Conservation (phyloP, 2,329 filamentous ascomycete species). For the Fusarium humuli region DNA sequence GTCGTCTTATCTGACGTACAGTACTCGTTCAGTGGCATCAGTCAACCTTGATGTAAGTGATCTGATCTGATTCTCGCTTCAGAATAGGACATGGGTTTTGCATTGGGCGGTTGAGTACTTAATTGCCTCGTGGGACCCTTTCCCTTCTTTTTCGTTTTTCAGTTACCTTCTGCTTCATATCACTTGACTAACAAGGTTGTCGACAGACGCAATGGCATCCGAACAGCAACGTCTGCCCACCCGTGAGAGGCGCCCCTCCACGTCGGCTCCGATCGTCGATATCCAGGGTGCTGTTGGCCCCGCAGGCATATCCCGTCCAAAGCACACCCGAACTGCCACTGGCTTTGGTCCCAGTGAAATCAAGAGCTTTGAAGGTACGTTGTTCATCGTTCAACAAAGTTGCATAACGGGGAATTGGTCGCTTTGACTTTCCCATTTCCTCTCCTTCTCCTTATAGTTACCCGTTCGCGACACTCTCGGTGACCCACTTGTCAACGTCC, state of each 20-base stretch:
- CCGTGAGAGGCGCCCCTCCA: constrained; percentile 84
- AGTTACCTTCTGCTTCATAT: constrained; percentile 6
- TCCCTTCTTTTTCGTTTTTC: constrained; percentile 19
- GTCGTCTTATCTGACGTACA: constrained; percentile 47
- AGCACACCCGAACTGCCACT: constrained; percentile 97
- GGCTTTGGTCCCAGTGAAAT: constrained; percentile 92
- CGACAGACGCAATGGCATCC: constrained; percentile 49
- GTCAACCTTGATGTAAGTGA: constrained; percentile 45
- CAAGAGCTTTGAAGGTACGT: constrained; percentile 87
- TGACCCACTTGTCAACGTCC: background rate
- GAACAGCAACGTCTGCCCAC: constrained; percentile 58
- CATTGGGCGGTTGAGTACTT: constrained; percentile 34
- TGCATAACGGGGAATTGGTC: background rate
- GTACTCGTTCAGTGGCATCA: constrained; percentile 38
- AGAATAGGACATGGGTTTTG: constrained; percentile 29
- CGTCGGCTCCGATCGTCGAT: constrained; percentile 84
- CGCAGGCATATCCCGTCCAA: constrained; percentile 85
- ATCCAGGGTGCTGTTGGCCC: constrained; percentile 89
- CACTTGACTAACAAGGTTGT: constrained; percentile 33
- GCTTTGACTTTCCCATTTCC: background rate
- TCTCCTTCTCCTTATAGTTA: background rate
- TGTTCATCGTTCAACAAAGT: background rate
- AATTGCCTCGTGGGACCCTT: constrained; percentile 27
- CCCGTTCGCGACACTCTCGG: background rate
- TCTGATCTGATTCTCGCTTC: constrained; percentile 46